Evolutionary conservation across 1,284 basidiomycete species (phyloP).

Genomic region (Rhodotorula sp.): DNA sequence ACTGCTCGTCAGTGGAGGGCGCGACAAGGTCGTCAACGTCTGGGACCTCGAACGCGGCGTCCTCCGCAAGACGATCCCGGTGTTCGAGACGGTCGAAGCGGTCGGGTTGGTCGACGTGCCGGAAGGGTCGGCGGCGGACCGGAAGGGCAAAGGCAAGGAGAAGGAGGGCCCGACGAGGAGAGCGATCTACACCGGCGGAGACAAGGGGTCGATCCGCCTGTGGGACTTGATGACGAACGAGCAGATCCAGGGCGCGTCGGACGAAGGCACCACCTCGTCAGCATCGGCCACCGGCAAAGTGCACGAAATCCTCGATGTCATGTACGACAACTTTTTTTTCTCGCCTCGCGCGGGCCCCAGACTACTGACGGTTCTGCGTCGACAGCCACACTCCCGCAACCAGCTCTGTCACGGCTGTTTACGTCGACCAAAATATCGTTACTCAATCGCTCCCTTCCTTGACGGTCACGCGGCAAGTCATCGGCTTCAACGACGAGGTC

Average conservation of each 20-base stretch:
- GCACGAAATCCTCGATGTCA: constrained; percentile 42
- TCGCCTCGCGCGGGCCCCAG: no score
- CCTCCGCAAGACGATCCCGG: constrained; percentile 78
- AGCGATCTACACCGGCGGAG: constrained; percentile 78
- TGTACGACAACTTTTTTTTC: constrained; percentile 27
- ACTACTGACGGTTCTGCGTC: background rate
- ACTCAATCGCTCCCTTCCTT: constrained; percentile 71
- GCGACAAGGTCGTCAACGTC: constrained; percentile 83
- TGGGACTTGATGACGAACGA: constrained; percentile 74
- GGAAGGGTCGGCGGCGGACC: constrained; percentile 53
- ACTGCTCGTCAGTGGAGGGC: constrained; percentile 81
- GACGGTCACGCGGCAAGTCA: constrained; percentile 72
- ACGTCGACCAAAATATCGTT: constrained; percentile 95
- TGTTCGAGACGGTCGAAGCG: constrained; percentile 82
- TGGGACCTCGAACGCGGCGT: constrained; percentile 66
- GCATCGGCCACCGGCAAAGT: constrained; percentile 25
- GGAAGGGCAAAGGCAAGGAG: constrained; percentile 48
- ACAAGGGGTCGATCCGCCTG: constrained; percentile 75
- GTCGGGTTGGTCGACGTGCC: constrained; percentile 63
- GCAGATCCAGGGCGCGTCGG: constrained; percentile 56
- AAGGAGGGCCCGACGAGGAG: constrained; percentile 51
- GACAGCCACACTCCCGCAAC: constrained; percentile 65
- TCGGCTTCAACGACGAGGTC: constrained; percentile 98
- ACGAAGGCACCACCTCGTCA: background rate
- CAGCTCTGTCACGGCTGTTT: constrained; percentile 76